These are phyloP conservation scores for Backusella tuberculispora DNA, from an alignment of 192 early-diverging fungal genomes.

Conservation along the genomic window DNA sequence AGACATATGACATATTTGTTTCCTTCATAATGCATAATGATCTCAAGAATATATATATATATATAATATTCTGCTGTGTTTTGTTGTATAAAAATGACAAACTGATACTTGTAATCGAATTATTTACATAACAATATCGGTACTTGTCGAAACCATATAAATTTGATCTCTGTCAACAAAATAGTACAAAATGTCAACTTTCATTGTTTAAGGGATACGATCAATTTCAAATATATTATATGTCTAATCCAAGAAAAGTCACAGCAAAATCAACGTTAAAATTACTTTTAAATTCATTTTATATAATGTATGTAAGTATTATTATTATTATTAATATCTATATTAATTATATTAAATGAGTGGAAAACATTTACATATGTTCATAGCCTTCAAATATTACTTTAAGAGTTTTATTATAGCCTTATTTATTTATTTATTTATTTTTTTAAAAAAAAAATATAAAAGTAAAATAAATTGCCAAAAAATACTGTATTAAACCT, in stretches of 20 bases:
- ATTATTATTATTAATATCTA: too few species aligned
- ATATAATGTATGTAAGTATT: not conserved
- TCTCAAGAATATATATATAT: too few species aligned
- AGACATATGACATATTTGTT: too few species aligned
- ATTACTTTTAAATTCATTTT: not conserved
- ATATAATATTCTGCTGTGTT: not conserved
- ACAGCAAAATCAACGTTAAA: not conserved
- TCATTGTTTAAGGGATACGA: slow-evolving; percentile 7
- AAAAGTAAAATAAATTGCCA: too few species aligned
- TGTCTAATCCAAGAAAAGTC: not conserved
- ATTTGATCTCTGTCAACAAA: slow-evolving; percentile 1
- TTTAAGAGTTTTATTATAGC: not conserved
- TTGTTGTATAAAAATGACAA: not conserved
- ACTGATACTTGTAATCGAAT: not conserved
- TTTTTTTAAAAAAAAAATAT: not conserved
- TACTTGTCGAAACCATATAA: not conserved
- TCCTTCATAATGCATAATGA: too few species aligned
- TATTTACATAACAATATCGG: not conserved
- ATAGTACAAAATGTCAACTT: not conserved
- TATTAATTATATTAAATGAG: too few species aligned
- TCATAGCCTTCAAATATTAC: too few species aligned
- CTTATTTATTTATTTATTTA: not conserved
- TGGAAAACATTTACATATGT: too few species aligned
- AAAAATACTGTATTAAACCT: not conserved
- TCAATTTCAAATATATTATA: not conserved